Base-by-base conservation (phyloP, 176 grass and related monocot genomes). In the Hordeum vulgare region DNA sequence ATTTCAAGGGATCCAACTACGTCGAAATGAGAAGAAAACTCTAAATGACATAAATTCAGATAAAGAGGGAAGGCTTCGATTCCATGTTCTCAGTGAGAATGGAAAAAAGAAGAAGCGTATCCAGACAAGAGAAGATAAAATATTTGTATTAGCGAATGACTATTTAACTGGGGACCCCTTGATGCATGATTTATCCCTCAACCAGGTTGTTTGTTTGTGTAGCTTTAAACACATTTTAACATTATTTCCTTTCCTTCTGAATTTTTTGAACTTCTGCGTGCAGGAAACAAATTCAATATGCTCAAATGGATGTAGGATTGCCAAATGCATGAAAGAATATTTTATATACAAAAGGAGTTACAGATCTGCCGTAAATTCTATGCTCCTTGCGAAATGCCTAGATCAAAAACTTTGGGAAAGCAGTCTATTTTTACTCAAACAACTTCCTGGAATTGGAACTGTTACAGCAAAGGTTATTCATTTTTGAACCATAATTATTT, bases 261-360 rank as follows among this genome's bases (percentile, higher is more conserved):
- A 34, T 74, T 42, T 11, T 54, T 86, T 93, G 60, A 62, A 70
- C 42, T 85, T 77, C 10, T 81, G 60, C 21, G 61, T 87, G 84
- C 67, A 98, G 96, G 96, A 98, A 81, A 76, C 74, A 26, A 93
- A 79, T 83, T 93, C 96, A 42, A 85, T 98, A 87, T 98, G 90
- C 74, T 90, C 82, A 81, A 98, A 90, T 84, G 96, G 96, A 24
- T 90, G 83, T 83, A 90, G 96, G 75, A 86, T 98, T 86, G 93
- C 93, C 77, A 98, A 91, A 88, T 98, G 96, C 89, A 95, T 98
- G 93, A 93, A 84, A 75, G 89, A 98, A 84, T 95, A 86, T 87
- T 98, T 95, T 83, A 78, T 90, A 76, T 91, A 95, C 89, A 88
- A 84, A 90, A 98, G 86, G 67, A 90, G 77, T 84, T 98, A 98